phyloP scores from a whole-genome alignment of 495 filamentous ascomycete genomes.

The Daldinia grandis region DNA sequence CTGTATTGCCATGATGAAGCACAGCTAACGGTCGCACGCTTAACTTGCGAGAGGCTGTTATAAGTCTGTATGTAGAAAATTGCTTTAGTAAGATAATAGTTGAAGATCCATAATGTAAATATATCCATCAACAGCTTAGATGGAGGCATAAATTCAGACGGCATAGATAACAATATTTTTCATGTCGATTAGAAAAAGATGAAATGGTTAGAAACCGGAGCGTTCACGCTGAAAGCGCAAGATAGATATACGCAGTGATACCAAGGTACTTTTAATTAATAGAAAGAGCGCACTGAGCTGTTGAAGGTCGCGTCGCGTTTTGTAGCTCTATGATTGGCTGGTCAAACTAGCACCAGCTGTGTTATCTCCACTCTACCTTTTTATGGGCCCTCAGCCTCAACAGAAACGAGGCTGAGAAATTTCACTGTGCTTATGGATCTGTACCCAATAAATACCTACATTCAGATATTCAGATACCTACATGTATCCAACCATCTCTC shows the following conservation, averaged over 20 bases:
- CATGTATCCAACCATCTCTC: constrained; percentile 1
- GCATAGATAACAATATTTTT: neutral
- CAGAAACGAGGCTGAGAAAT: constrained; percentile 32
- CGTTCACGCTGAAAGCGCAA: neutral
- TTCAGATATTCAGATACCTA: no score
- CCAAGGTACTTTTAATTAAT: neutral
- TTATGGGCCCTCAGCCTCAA: constrained; percentile 21
- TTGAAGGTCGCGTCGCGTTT: constrained; percentile 18
- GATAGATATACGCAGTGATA: neutral
- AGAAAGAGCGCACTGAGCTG: neutral
- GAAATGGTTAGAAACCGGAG: neutral
- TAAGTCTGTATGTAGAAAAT: neutral
- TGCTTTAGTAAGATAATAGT: neutral
- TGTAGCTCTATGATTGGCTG: neutral
- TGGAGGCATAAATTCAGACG: neutral
- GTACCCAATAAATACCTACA: constrained; percentile 6
- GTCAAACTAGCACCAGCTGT: neutral
- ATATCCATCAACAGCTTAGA: neutral
- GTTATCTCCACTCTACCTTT: neutral
- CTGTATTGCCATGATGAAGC: neutral
- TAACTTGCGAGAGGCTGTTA: neutral
- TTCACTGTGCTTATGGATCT: constrained; percentile 4
- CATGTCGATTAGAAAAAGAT: neutral
- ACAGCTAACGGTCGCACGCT: neutral
- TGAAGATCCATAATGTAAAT: neutral